A percentile compares a stretch with the other conserved stretches of the same genome.
phyloP scores from a whole-genome alignment of 305 asterid genomes.

The Solanum aculeatissimum region DNA sequence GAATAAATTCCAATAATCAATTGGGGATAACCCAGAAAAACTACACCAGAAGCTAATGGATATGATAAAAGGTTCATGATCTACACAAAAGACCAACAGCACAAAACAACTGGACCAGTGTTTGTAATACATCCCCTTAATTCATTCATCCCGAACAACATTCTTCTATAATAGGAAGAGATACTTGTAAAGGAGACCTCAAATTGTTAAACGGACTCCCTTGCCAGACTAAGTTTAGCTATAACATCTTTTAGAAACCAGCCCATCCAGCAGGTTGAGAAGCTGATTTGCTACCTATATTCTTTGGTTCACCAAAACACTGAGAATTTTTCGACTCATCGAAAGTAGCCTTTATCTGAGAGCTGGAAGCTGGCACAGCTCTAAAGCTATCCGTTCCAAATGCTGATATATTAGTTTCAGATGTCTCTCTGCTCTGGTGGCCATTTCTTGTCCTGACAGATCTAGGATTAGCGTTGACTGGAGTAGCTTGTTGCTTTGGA shows the following conservation, averaged over 20 bases:
- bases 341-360: constrained; percentile 23
- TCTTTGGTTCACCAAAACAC: constrained; percentile 45
- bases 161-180: neutral
- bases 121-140: neutral
- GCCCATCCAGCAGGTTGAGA: constrained; percentile 98
- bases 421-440: constrained; percentile 30
- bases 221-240: neutral
- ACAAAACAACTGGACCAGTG: neutral
- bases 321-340: constrained; percentile 33
- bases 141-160: neutral
- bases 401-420: constrained; percentile 55
- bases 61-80: neutral
- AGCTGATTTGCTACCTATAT: constrained; percentile 33
- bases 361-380: constrained; percentile 51
- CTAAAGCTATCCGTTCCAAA: constrained; percentile 65
- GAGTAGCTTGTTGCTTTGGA: constrained; percentile 23
- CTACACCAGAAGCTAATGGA: neutral
- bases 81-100: neutral
- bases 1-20: neutral
- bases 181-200: neutral
- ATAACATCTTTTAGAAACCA: constrained; percentile 45
- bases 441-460: constrained; percentile 70
- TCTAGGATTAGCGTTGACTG: constrained; percentile 25
- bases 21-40: neutral
- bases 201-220: neutral